Percentiles rank a stretch among this genome's conserved stretches.
phyloP scores from a whole-genome alignment of 2,329 filamentous ascomycete genomes.

The Cladosporium oxysporum region DNA sequence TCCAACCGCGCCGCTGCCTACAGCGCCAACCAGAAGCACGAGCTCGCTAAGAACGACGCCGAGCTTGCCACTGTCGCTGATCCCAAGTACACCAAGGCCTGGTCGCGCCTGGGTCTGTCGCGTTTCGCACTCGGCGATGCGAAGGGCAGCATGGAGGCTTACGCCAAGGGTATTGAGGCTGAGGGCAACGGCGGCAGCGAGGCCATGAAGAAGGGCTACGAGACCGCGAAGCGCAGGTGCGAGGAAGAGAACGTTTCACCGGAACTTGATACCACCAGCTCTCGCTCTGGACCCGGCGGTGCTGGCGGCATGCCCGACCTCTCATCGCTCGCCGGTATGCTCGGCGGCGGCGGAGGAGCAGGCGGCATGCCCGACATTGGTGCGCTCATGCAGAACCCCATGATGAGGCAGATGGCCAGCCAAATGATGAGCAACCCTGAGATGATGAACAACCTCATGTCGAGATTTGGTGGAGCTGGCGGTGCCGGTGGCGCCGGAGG shows the following conservation, averaged over 20 bases:
- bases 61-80: slow-evolving; percentile 87
- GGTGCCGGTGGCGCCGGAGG: slow-evolving; percentile 61
- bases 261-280: not conserved
- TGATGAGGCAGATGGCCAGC: slow-evolving; percentile 97
- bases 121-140: slow-evolving; percentile 89
- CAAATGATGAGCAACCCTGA: slow-evolving; percentile 97
- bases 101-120: slow-evolving; percentile 89
- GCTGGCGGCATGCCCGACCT: slow-evolving; percentile 47
- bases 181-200: slow-evolving; percentile 94
- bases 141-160: slow-evolving; percentile 90
- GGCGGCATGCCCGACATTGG: slow-evolving; percentile 86
- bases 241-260: slow-evolving; percentile 67
- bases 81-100: slow-evolving; percentile 94
- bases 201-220: slow-evolving; percentile 94
- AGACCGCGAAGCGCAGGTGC: slow-evolving; percentile 86
- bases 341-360: slow-evolving; percentile 62
- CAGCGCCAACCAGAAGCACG: slow-evolving; percentile 80
- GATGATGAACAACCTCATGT: slow-evolving; percentile 88
- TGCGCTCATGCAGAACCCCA: slow-evolving; percentile 93
- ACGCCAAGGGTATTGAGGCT: slow-evolving; percentile 86
- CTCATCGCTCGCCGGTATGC: slow-evolving; percentile 45
- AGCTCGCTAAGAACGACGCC: slow-evolving; percentile 80
- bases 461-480: slow-evolving; percentile 62
- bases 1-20: slow-evolving; percentile 96
- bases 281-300: slow-evolving; percentile 10